phyloP scores from a whole-genome alignment of 1,284 basidiomycete species.

The Cystobasidium pallidum region DNA sequence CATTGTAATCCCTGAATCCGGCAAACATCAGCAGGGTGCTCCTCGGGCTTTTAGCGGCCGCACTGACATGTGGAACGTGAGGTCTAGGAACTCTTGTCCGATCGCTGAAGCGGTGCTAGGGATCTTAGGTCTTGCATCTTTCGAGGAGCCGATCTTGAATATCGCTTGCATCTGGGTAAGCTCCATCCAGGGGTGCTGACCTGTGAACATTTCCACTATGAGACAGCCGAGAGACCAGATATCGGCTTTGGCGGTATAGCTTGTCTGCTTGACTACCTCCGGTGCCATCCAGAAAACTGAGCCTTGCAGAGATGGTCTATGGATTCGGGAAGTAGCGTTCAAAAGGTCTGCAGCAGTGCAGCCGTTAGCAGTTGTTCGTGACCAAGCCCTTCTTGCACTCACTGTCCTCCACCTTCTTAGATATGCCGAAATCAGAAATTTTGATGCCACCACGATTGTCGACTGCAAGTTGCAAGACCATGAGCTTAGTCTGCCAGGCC shows the following conservation, averaged over 20 bases:
- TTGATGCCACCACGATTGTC: conserved; percentile 99
- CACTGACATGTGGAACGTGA: conserved; percentile 73
- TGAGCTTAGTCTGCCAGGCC: background rate
- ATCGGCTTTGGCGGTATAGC: conserved; percentile 91
- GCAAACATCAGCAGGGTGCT: background rate
- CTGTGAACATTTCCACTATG: conserved; percentile 97
- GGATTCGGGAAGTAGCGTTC: conserved; percentile 69
- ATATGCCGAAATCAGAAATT: conserved; percentile 98
- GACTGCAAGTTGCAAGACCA: conserved; percentile 61
- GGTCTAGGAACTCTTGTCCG: conserved; percentile 78
- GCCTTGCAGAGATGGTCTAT: conserved; percentile 90
- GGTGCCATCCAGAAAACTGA: conserved; percentile 99
- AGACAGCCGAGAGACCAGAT: conserved; percentile 98
- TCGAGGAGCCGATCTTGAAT: conserved; percentile 83
- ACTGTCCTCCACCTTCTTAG: conserved; percentile 96
- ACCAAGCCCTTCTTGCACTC: conserved; percentile 55
- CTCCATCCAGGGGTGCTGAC: conserved; percentile 95
- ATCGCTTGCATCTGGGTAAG: conserved; percentile 99
- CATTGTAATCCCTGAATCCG: conserved; percentile 65
- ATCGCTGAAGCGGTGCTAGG: conserved; percentile 85
- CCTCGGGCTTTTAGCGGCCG: background rate
- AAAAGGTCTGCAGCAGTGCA: conserved; percentile 67
- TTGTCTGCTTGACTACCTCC: conserved; percentile 95
- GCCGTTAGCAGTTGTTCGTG: conserved; percentile 14
- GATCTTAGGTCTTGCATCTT: conserved; percentile 74